These are phyloP conservation scores for sorghum (Sorghum bicolor) DNA, from an alignment of 176 grass and related monocot genomes.

Conservation along the genomic window Sorghum_bicolor_NCBIv3 NC_012873.2:59534501-59535000, in stretches of 20 bases:
- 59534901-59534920: conserved; percentile 29
- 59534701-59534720: conserved; percentile 50
- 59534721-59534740: not conserved
- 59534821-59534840: conserved; percentile 31
- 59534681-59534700: conserved; percentile 62
- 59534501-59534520: not conserved
- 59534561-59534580: too few species aligned
- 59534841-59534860: not conserved
- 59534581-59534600: conserved; percentile 19
- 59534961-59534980: not conserved
- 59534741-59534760: not conserved
- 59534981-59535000: not conserved
- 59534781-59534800: not conserved
- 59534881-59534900: not conserved
- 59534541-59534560: not conserved
- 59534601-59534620: conserved; percentile 52
- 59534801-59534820: not conserved
- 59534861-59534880: not conserved
- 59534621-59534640: conserved; percentile 49
- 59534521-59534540: not conserved
- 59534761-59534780: not conserved
- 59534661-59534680: conserved; percentile 51
- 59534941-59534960: conserved; percentile 16
- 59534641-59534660: conserved; percentile 51
- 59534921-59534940: conserved; percentile 21